Evolutionary conservation across 768 basidiomycete species (phyloP).

Genomic region (Hysterangium stoloniferum): DNA sequence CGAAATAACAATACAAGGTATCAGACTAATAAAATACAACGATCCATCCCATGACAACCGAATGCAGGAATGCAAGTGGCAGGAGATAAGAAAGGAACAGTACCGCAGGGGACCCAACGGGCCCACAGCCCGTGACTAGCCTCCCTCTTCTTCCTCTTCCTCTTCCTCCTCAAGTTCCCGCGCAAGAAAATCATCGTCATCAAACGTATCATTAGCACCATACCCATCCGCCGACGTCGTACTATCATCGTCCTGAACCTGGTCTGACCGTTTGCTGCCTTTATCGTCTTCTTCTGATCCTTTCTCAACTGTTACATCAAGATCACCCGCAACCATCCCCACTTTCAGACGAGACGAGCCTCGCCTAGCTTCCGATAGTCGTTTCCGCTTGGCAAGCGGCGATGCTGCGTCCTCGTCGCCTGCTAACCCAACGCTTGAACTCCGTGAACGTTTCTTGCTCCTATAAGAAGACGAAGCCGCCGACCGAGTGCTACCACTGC

Average conservation of each 20-base stretch:
- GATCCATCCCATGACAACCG: no score
- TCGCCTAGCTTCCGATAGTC: conserved; percentile 55
- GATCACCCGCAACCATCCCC: background rate
- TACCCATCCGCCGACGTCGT: conserved; percentile 2
- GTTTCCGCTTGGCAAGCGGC: conserved; percentile 76
- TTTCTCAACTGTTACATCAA: background rate
- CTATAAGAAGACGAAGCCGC: conserved; percentile 35
- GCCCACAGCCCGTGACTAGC: no score
- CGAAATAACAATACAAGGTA: no score
- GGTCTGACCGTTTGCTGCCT: no score
- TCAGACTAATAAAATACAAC: no score
- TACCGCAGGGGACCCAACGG: no score
- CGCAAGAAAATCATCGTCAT: conserved; percentile 9
- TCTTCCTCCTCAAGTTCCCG: conserved; percentile 7
- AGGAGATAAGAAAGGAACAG: no score
- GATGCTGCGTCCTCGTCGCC: conserved; percentile 47
- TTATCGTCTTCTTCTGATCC: background rate
- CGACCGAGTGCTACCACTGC: conserved; percentile 36
- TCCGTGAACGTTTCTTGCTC: conserved; percentile 65
- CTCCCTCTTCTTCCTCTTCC: no score
- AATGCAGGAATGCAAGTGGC: no score
- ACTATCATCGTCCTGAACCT: conserved; percentile 3
- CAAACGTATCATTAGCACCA: background rate
- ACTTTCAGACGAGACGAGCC: conserved; percentile 37
- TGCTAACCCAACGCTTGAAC: conserved; percentile 61